phyloP scores from a whole-genome alignment of 345 rosid genomes.

The Ceriops tagal region DNA sequence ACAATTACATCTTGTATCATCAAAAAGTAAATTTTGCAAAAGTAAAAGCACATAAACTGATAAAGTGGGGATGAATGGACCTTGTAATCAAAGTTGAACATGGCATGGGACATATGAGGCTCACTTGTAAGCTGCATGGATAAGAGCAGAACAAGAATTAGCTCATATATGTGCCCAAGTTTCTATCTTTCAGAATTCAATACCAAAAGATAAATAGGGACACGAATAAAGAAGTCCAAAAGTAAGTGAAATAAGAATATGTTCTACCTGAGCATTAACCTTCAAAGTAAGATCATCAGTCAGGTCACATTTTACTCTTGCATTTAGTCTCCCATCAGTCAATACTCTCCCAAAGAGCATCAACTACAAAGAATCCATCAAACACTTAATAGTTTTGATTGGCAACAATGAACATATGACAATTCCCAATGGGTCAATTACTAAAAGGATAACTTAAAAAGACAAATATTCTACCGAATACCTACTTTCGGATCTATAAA shows the following conservation, averaged over 20 bases:
- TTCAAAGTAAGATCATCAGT: slow-evolving; percentile 70
- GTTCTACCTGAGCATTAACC: slow-evolving; percentile 77
- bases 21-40: not conserved
- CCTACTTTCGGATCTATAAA: slow-evolving; percentile 72
- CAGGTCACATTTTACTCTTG: slow-evolving; percentile 84
- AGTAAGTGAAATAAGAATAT: slow-evolving; percentile 2
- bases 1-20: not conserved
- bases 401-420: not conserved
- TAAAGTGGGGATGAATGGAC: slow-evolving; percentile 28
- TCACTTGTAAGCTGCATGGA: slow-evolving; percentile 65
- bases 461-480: not conserved
- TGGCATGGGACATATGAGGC: slow-evolving; percentile 82
- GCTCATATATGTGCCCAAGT: not conserved
- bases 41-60: not conserved
- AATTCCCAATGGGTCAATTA: not conserved
- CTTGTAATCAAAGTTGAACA: slow-evolving; percentile 91
- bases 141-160: slow-evolving; percentile 24
- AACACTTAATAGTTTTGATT: not conserved
- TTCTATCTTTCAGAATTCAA: not conserved
- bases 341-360: slow-evolving; percentile 89
- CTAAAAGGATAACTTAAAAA: not conserved
- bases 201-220: not conserved
- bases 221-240: slow-evolving; percentile 6
- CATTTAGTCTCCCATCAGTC: slow-evolving; percentile 87
- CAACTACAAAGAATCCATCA: slow-evolving; percentile 36